Base-by-base conservation (phyloP, 306 rosid species). In the Hippophae tibetana region DNA sequence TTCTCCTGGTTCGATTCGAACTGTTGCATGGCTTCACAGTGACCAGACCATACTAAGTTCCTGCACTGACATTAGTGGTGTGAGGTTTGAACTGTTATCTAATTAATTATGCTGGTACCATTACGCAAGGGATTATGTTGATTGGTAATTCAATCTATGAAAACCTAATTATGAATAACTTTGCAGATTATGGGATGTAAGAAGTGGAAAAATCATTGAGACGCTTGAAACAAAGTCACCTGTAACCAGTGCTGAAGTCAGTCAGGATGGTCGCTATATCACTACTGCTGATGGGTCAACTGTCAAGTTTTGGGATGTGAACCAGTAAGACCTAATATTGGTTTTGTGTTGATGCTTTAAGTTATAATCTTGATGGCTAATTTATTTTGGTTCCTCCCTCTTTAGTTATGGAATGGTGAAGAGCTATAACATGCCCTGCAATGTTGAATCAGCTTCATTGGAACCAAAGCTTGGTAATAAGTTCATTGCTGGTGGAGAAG, bases 291-390 rank as follows among this genome's bases (percentile, higher is more conserved):
- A 93, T 76, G 97, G 99, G 56, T 82, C 89, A 23, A 75, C 94
- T 25, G 99, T 93, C 41, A 93, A 93, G 74, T 93, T 93, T 69
- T 93, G 99, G 99, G 99, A 93, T 82, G 95, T 95, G 54, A 93
- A 93, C 67, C 69, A 84, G 99, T 93, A 31, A 31, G 38, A 31
- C 38, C 38, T 31, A 31, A 31, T 31, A 2, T 31, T 31, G 38
- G 38, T 31, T 31, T 31, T 31, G 38, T 31, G 1, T 2, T 31
- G 5, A 31, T 31, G 38, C 38, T 31, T 31, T 31, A 76, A 82
- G 99, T 78, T 55, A 27, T 42, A 9, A 56, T 66, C 53, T 50
- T 42, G 13, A 46, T 52, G 51, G 9, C 38, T 31, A 31, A 31
- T 31, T 31, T 31, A 4, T 2, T 31, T 31, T 31, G 38, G 63